Percentiles rank a stretch among this genome's conserved stretches.
Conservation (phyloP, 352 stramenopile species). For the Globisporangium carolinianum region DNA sequence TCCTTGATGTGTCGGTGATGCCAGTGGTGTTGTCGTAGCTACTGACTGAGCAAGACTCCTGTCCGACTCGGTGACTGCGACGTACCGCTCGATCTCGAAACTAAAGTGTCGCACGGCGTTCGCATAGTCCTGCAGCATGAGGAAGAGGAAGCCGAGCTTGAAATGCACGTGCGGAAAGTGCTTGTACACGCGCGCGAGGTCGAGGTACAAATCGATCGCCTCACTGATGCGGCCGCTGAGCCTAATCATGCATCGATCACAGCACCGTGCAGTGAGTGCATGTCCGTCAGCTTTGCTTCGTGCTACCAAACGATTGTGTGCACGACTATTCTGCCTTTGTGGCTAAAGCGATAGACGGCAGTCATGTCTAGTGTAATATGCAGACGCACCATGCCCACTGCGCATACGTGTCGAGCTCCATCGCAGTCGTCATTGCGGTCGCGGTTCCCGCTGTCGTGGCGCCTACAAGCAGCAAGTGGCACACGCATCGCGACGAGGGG, state of each 20-base stretch:
- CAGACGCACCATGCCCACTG: conserved; percentile 38
- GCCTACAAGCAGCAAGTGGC: no score
- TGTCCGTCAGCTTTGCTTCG: no score
- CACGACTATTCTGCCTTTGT: no score
- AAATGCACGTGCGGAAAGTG: conserved; percentile 45
- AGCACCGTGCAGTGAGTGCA: no score
- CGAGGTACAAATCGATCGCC: conserved; percentile 38
- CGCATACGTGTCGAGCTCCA: conserved; percentile 39
- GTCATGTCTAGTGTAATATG: no score
- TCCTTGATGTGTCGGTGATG: no score
- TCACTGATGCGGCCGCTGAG: conserved; percentile 36
- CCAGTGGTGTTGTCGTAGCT: no score
- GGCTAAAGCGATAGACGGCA: no score
- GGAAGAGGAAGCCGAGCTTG: conserved; percentile 44
- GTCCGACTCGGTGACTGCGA: background rate
- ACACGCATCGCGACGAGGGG: background rate
- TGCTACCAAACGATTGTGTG: no score
- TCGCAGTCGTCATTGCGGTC: conserved; percentile 3
- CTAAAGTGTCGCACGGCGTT: conserved; percentile 30
- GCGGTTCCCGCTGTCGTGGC: background rate
- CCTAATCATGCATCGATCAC: conserved; percentile 12
- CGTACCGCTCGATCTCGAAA: conserved; percentile 28
- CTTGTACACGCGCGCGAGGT: conserved; percentile 28
- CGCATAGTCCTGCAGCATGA: conserved; percentile 22
- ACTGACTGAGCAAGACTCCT: background rate